These are phyloP conservation scores for Annulohypoxylon nitens DNA, from an alignment of 495 filamentous ascomycete species.

Conservation along the genomic window DNA sequence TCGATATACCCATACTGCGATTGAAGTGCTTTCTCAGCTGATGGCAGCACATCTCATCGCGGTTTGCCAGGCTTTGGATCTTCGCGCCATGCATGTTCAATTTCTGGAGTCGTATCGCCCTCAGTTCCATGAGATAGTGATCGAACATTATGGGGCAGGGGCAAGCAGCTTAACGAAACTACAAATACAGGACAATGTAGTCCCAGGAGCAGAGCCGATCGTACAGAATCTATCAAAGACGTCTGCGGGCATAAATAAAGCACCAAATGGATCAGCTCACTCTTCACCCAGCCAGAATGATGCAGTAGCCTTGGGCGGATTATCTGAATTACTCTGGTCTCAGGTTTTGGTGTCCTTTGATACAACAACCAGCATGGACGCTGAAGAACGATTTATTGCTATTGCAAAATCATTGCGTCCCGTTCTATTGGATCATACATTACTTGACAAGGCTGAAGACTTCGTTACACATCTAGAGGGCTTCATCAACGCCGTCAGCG, in stretches of 20 bases:
- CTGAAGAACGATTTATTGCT: constrained; percentile 1
- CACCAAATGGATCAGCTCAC: background rate
- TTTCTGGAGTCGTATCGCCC: background rate
- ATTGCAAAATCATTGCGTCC: background rate
- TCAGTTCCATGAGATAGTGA: background rate
- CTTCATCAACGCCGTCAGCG: background rate
- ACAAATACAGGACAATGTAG: background rate
- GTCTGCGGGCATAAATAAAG: background rate
- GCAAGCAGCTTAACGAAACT: background rate
- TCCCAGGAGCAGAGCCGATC: background rate
- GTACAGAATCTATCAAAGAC: background rate
- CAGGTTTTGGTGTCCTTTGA: background rate
- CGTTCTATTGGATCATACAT: background rate
- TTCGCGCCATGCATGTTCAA: constrained; percentile 3
- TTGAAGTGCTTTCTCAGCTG: background rate
- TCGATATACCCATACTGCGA: constrained; percentile 1
- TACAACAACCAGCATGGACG: background rate
- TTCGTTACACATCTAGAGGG: background rate
- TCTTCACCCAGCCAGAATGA: background rate
- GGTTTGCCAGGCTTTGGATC: background rate
- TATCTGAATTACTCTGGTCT: constrained; percentile 1
- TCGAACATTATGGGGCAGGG: background rate
- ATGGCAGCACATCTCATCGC: constrained; percentile 1
- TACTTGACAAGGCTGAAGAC: background rate
- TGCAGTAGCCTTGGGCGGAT: background rate